Conservation (phyloP, 1,284 basidiomycete genomes). For the Boletus semigastroideus region DNA sequence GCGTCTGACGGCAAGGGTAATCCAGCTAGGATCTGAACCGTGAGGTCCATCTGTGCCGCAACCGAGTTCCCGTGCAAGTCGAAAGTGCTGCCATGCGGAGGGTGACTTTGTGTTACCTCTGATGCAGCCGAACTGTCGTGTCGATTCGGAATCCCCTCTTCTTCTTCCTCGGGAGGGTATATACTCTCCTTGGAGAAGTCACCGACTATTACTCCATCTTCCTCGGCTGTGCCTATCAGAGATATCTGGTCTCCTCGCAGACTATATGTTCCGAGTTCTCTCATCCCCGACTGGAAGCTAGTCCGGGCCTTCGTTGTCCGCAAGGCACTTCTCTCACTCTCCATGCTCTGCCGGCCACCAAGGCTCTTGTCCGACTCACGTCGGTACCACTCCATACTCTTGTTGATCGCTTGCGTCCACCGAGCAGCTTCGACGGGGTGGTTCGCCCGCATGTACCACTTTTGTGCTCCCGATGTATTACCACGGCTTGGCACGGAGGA, state of each 20-base stretch:
- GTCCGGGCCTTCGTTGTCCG: conserved; percentile 28
- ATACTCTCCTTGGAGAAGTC: conserved; percentile 27
- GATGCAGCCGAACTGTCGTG: conserved; percentile 45
- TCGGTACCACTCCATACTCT: conserved; percentile 69
- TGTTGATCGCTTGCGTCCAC: conserved; percentile 78
- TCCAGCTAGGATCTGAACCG: conserved; percentile 63
- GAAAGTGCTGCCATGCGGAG: conserved; percentile 71
- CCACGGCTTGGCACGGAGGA: conserved; percentile 59
- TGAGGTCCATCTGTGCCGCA: conserved; percentile 80
- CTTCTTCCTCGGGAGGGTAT: conserved; percentile 33
- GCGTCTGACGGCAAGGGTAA: conserved; percentile 41
- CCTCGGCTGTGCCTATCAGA: conserved; percentile 17
- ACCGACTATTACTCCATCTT: conserved; percentile 15
- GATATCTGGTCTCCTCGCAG: conserved; percentile 31
- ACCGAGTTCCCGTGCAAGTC: conserved; percentile 76
- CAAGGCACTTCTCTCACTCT: conserved; percentile 32
- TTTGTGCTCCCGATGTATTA: conserved; percentile 50
- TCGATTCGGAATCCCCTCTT: conserved; percentile 37
- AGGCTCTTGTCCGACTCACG: conserved; percentile 27
- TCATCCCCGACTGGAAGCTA: conserved; percentile 33
- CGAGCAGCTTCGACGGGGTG: conserved; percentile 86
- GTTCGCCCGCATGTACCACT: conserved; percentile 90
- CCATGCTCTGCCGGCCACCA: conserved; percentile 23
- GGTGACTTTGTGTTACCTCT: conserved; percentile 40
- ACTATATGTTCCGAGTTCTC: conserved; percentile 22